phyloP scores from a whole-genome alignment of 225 moss, liverwort and hornwort genomes.

The Takakia lepidozioides region DNA sequence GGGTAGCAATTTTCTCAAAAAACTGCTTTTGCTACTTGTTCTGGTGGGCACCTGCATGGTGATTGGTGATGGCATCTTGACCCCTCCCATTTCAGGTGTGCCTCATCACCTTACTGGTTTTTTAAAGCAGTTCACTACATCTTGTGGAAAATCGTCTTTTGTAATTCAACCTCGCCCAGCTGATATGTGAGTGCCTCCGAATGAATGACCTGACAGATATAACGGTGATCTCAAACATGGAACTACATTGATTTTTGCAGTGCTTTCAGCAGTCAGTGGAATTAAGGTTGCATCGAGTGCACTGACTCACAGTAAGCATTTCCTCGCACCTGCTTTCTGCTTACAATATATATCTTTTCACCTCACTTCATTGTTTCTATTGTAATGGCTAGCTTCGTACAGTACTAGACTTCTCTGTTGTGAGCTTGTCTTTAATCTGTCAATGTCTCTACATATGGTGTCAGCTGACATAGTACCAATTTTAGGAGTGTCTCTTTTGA shows the following conservation, averaged over 20 bases:
- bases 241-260: slow-evolving; percentile 24
- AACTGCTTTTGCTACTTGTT: slow-evolving; percentile 53
- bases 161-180: not conserved
- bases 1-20: slow-evolving; percentile 58
- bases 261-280: slow-evolving; percentile 86
- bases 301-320: slow-evolving; percentile 53
- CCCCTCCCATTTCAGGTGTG: slow-evolving; percentile 93
- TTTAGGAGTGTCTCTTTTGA: too few relatives aligned
- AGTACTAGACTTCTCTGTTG: not conserved
- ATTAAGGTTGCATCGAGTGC: slow-evolving; percentile 69
- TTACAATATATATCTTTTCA: not conserved
- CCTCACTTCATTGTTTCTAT: too few relatives aligned
- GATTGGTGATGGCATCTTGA: slow-evolving; percentile 88
- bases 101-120: slow-evolving; percentile 4
- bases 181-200: not conserved
- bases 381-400: not conserved
- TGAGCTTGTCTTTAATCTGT: not conserved
- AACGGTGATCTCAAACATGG: not conserved
- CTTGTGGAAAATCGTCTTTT: slow-evolving; percentile 12
- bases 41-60: slow-evolving; percentile 88
- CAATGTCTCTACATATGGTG: not conserved
- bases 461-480: too few relatives aligned
- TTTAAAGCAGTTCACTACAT: not conserved
- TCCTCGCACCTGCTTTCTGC: not conserved
- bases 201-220: not conserved